Conservation (phyloP, 75 land plant species). For the Cryptomeria japonica region DNA sequence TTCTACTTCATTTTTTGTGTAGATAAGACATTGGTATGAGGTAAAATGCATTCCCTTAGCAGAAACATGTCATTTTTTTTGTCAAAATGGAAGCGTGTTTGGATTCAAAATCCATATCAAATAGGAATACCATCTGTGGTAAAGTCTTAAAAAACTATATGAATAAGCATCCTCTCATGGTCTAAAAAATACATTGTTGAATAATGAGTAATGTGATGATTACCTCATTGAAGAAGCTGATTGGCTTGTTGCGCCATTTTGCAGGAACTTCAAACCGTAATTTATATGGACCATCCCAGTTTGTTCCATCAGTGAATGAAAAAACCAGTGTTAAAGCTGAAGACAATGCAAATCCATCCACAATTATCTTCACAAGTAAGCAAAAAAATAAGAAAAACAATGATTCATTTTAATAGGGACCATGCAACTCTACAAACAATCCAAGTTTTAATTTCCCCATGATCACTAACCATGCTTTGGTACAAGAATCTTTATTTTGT, state of each 20-base stretch:
- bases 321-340: conserved; percentile 81
- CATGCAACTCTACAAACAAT: not conserved
- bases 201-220: not conserved
- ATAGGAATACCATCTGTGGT: not conserved
- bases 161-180: not conserved
- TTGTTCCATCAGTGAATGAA: conserved; percentile 86
- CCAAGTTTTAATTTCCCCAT: not conserved
- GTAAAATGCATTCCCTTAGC: not conserved
- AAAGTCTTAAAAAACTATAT: not conserved
- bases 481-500: conserved; percentile 70
- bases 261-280: conserved; percentile 65
- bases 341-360: not conserved
- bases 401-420: not conserved
- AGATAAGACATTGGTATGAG: not conserved
- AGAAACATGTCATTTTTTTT: not conserved
- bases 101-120: not conserved
- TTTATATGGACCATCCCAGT: conserved; percentile 95
- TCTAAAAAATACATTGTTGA: not conserved
- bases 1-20: not conserved
- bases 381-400: not conserved
- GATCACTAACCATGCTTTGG: conserved; percentile 71
- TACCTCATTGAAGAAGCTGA: conserved; percentile 82
- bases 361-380: conserved; percentile 1
- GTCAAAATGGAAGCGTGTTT: not conserved
- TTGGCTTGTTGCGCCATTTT: conserved; percentile 57